Evolutionary conservation across 768 basidiomycete species (phyloP).

Genomic region (Gelatoporia subvermispora): DNA sequence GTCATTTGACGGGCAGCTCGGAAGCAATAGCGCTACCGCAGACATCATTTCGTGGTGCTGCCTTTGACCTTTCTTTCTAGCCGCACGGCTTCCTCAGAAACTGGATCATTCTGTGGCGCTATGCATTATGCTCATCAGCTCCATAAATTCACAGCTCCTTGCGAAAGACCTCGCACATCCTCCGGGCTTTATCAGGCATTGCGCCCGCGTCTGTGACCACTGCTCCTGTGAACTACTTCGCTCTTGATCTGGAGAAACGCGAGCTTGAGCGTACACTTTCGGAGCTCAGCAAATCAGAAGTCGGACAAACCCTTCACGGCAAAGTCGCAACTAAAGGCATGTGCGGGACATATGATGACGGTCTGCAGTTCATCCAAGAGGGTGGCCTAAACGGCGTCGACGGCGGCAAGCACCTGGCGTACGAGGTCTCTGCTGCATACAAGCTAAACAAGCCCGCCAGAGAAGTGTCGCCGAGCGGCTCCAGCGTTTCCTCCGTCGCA

Average conservation of each 20-base stretch:
- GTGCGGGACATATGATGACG: conserved; percentile 89
- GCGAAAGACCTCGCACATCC: conserved; percentile 83
- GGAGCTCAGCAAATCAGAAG: conserved; percentile 56
- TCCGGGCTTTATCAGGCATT: conserved; percentile 61
- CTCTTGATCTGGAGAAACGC: conserved; percentile 86
- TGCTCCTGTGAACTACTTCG: conserved; percentile 76
- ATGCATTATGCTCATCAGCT: too few species aligned
- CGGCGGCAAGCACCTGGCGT: conserved; percentile 8
- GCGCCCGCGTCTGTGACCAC: conserved; percentile 31
- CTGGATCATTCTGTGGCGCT: too few species aligned
- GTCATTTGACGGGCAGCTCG: too few species aligned
- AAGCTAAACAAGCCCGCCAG: conserved; percentile 10
- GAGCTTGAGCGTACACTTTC: conserved; percentile 80
- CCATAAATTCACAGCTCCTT: conserved; percentile 50
- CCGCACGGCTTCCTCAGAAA: too few species aligned
- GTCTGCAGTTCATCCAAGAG: conserved; percentile 70
- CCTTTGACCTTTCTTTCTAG: too few species aligned
- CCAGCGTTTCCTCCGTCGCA: conserved; percentile 9
- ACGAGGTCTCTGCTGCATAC: conserved; percentile 11
- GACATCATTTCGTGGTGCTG: too few species aligned
- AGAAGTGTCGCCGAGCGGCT: conserved; percentile 36
- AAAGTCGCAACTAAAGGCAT: conserved; percentile 81
- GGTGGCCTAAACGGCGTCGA: conserved; percentile 46
- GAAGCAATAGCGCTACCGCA: too few species aligned
- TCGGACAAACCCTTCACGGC: conserved; percentile 57